Evolutionary conservation across 2,329 filamentous ascomycete genomes (phyloP).

Genomic region (Lachnellula occidentalis): DNA sequence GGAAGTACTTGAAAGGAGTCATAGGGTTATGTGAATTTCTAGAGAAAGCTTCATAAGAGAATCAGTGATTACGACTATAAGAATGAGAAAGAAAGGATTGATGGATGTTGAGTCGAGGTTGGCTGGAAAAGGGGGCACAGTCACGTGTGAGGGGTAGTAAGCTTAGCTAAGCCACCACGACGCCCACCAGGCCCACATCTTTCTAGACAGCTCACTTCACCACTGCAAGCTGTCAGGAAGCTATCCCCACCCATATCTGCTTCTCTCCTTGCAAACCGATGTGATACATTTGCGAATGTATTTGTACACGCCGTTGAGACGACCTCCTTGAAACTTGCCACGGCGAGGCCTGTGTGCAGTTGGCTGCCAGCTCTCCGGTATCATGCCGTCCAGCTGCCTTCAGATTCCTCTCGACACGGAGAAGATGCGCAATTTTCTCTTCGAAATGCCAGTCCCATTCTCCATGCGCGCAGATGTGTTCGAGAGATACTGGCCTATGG

Average conservation of each 20-base stretch:
- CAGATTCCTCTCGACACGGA: slow-evolving; percentile 7
- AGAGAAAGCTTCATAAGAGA: not conserved
- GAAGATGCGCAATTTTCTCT: slow-evolving; percentile 9
- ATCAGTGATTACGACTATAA: not conserved
- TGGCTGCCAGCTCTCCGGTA: not conserved
- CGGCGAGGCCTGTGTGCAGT: not conserved
- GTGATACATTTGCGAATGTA: not conserved
- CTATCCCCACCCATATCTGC: not conserved
- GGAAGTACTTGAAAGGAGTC: too few species aligned
- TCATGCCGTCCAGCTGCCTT: slow-evolving; percentile 2
- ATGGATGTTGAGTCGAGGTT: not conserved
- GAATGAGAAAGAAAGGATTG: not conserved
- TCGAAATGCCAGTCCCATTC: slow-evolving; percentile 10
- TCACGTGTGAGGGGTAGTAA: not conserved
- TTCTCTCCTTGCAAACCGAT: not conserved
- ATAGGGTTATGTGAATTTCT: too few species aligned
- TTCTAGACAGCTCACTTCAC: not conserved
- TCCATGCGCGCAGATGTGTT: slow-evolving; percentile 9
- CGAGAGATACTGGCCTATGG: slow-evolving; percentile 7
- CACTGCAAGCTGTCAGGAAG: not conserved
- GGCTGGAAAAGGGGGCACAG: not conserved
- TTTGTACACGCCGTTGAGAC: not conserved
- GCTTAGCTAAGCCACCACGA: not conserved
- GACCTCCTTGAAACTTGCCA: not conserved
- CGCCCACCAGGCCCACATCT: not conserved